Percentiles rank a stretch among this genome's conserved stretches.
Conservation (phyloP, 176 grass and related monocot species). For the Triticum urartu region DNA sequence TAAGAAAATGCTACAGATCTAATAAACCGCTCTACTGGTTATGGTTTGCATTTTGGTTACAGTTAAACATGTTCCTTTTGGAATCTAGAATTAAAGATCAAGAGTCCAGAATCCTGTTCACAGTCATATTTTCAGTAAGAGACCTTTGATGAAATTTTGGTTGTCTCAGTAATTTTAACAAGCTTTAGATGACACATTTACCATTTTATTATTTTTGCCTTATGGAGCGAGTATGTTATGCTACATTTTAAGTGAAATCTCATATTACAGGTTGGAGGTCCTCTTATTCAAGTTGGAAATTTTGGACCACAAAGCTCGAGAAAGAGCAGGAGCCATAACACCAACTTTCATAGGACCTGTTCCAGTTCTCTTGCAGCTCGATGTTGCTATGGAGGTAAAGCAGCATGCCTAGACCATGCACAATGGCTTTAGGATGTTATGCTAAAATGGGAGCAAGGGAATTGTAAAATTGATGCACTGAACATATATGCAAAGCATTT, state of each 20-base stretch:
- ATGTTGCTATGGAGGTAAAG: slow-evolving; percentile 85
- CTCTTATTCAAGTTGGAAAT: slow-evolving; percentile 92
- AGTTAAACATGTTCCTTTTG: neutral
- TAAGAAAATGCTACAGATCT: slow-evolving; percentile 52
- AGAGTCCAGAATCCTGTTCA: slow-evolving; percentile 1
- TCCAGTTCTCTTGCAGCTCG: slow-evolving; percentile 83
- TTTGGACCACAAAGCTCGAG: slow-evolving; percentile 95
- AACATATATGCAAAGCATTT: neutral
- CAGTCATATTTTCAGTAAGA: neutral
- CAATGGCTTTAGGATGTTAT: slow-evolving; percentile 2
- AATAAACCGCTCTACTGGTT: neutral
- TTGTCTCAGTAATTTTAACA: neutral
- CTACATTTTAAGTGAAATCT: slow-evolving; percentile 11
- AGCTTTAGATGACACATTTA: neutral
- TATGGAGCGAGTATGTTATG: neutral
- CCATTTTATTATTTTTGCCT: neutral
- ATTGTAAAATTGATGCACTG: slow-evolving; percentile 4
- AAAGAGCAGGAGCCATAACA: slow-evolving; percentile 82
- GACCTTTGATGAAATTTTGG: neutral
- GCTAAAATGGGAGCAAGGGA: neutral
- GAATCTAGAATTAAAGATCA: neutral
- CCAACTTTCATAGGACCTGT: slow-evolving; percentile 75
- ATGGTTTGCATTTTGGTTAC: neutral
- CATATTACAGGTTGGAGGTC: slow-evolving; percentile 69
- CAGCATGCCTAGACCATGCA: slow-evolving; percentile 3